Evolutionary conservation across 768 basidiomycete genomes (phyloP).

Genomic region (Asterophora lycoperdoides): DNA sequence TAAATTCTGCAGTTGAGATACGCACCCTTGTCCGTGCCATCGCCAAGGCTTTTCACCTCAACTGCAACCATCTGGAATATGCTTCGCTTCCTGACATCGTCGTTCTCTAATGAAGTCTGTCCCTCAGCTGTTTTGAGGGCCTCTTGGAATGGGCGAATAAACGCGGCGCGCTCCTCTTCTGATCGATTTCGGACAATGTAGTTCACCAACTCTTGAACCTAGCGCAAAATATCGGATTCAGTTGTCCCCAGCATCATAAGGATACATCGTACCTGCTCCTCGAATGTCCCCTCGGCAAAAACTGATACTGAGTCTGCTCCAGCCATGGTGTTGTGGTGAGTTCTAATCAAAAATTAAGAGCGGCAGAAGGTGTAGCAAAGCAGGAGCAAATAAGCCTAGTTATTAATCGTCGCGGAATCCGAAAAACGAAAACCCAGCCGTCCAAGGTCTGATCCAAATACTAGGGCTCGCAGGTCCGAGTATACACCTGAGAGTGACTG

Average conservation of each 20-base stretch:
- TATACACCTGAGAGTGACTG: no score
- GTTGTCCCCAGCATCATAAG: neutral
- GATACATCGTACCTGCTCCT: slow-evolving; percentile 62
- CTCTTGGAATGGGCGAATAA: slow-evolving; percentile 65
- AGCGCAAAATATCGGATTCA: slow-evolving; percentile 8
- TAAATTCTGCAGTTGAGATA: slow-evolving; percentile 6
- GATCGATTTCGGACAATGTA: slow-evolving; percentile 64
- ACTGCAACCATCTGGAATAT: slow-evolving; percentile 57
- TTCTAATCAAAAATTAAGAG: slow-evolving; percentile 30
- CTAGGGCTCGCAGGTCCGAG: no score
- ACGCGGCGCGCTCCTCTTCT: slow-evolving; percentile 63
- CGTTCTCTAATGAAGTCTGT: slow-evolving; percentile 49
- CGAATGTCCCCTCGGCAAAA: slow-evolving; percentile 85
- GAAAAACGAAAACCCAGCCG: no score
- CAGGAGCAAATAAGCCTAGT: slow-evolving; percentile 36
- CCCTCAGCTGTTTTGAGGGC: slow-evolving; percentile 48
- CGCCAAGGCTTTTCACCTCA: slow-evolving; percentile 66
- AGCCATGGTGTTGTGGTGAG: slow-evolving; percentile 46
- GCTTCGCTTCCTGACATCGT: slow-evolving; percentile 46
- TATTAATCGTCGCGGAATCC: no score
- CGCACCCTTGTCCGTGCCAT: slow-evolving; percentile 74
- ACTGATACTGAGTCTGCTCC: slow-evolving; percentile 74
- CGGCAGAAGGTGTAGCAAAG: slow-evolving; percentile 28
- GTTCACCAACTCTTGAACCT: slow-evolving; percentile 77
- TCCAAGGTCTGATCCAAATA: no score